Base-by-base conservation (phyloP, 2,329 filamentous ascomycete species). In the Fusarium luffae region DNA sequence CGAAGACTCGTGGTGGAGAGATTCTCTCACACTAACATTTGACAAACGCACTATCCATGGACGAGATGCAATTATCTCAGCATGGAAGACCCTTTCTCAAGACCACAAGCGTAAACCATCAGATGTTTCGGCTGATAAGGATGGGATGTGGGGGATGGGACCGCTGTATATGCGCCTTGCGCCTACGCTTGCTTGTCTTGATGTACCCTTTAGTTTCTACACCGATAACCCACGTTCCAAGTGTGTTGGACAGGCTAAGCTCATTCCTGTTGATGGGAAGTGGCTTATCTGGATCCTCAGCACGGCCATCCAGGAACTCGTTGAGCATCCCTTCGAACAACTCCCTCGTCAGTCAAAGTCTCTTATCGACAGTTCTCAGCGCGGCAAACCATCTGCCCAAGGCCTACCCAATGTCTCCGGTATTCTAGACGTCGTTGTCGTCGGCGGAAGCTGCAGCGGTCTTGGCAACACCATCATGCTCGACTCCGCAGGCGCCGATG, bases 391-490 rank as follows among this genome's bases (percentile, higher is more conserved):
- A 16, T 51, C 32, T 3, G 48, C 48, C 5, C 48, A 51, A 40
- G 48, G 48, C 8, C 6, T 51, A 2, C 48, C 48, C 2, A 27
- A 51, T 11, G 12, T 50, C 18, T 16, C 18, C 0, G 48, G 30
- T 1, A 5, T 50, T 4, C 48, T 50, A 2, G 48, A 50, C 12
- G 30, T 23, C 4, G 30, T 50, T 11, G 48, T 50, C 32, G 14
- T 51, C 18, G 48, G 48, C 2, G 48, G 48, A 18, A 51, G 48
- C 9, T 51, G 21, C 18, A 51, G 32, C 2, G 48, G 48, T 6
- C 25, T 51, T n/a, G 48, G 16, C 23, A 51, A 51, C n/a, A 41
- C 48, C 4, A 51, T 51, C 13, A 51, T 51, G 48, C 48, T 51
- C 13, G 48, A 51, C 4, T 40, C 48, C 8, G 48, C 48, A 19